A percentile compares a stretch with the other conserved stretches of the same genome.
phyloP scores from a whole-genome alignment of 1,284 basidiomycete genomes.

The Cutaneotrichosporon cutaneum region DNA sequence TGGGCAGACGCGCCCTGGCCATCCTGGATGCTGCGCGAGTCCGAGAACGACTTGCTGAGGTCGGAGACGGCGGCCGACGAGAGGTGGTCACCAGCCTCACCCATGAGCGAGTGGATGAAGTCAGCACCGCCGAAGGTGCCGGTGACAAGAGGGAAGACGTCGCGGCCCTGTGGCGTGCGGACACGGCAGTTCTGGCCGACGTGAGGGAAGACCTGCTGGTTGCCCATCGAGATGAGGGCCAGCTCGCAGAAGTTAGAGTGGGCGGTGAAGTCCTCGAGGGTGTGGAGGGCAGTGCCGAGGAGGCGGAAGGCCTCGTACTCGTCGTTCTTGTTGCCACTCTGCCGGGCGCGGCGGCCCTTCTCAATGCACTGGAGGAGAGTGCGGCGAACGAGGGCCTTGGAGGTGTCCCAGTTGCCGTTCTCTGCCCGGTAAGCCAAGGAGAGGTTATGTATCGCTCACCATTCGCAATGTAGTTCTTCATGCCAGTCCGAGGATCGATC shows the following conservation, averaged over 20 bases:
- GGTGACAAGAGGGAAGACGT: conserved; percentile 80
- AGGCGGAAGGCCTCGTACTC: conserved; percentile 80
- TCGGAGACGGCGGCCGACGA: conserved; percentile 76
- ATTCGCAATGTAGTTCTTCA: conserved; percentile 96
- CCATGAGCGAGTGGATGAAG: conserved; percentile 69
- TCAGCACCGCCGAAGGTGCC: conserved; percentile 85
- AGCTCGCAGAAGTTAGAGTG: conserved; percentile 89
- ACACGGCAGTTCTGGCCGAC: conserved; percentile 79
- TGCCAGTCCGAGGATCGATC: conserved; percentile 79
- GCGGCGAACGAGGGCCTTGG: conserved; percentile 74
- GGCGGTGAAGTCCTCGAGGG: conserved; percentile 62
- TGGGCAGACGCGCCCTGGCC: conserved; percentile 57
- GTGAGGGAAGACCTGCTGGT: conserved; percentile 79
- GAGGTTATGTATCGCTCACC: conserved; percentile 55
- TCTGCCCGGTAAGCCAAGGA: conserved; percentile 53
- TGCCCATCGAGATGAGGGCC: conserved; percentile 69
- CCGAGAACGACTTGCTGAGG: conserved; percentile 73
- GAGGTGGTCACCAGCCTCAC: conserved; percentile 56
- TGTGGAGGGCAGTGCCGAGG: conserved; percentile 63
- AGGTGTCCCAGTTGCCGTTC: conserved; percentile 79
- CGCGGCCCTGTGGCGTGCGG: conserved; percentile 71
- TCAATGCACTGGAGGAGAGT: conserved; percentile 69
- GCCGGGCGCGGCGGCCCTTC: conserved; percentile 60
- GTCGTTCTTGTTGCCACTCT: conserved; percentile 64
- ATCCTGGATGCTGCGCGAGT: conserved; percentile 55